Evolutionary conservation across 345 rosid species (phyloP).

Genomic region (Murraya koenigii): DNA sequence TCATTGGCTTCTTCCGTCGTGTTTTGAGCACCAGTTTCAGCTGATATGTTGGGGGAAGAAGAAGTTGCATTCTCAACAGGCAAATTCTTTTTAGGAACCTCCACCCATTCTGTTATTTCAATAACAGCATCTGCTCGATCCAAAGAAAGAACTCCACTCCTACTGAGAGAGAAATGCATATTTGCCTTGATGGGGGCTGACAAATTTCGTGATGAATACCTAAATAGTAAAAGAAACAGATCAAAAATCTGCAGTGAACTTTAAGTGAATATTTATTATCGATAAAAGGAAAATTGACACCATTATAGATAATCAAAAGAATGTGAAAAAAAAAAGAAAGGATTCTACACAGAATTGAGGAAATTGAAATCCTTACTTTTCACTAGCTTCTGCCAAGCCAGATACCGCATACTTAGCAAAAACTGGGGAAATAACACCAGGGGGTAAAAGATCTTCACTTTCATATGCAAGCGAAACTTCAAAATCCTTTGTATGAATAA

Average conservation of each 20-base stretch:
- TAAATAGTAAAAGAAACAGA: conserved; percentile 22
- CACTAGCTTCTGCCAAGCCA: conserved; percentile 73
- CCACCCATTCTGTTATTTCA: conserved; percentile 97
- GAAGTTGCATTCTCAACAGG: conserved; percentile 61
- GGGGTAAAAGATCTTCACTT: conserved; percentile 71
- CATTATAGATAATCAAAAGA: conserved; percentile 11
- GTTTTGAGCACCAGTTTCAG: conserved; percentile 45
- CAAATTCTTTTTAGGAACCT: conserved; percentile 78
- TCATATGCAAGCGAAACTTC: conserved; percentile 86
- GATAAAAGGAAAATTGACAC: neutral
- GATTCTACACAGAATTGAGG: neutral
- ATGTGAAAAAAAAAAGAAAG: neutral
- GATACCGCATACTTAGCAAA: conserved; percentile 85
- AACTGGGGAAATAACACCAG: conserved; percentile 58
- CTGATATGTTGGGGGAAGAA: conserved; percentile 49
- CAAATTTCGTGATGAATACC: conserved; percentile 87
- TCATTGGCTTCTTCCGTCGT: conserved; percentile 52
- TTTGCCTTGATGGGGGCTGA: conserved; percentile 92
- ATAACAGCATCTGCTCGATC: conserved; percentile 93
- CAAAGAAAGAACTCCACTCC: conserved; percentile 84
- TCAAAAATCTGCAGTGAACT: conserved; percentile 8
- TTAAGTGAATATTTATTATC: neutral
- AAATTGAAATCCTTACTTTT: conserved; percentile 58
- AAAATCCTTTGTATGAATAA: conserved; percentile 79
- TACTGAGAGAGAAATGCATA: conserved; percentile 90